These are phyloP conservation scores for Neurospora terricola DNA, from an alignment of 495 filamentous ascomycete genomes.

Conservation along the genomic window DNA sequence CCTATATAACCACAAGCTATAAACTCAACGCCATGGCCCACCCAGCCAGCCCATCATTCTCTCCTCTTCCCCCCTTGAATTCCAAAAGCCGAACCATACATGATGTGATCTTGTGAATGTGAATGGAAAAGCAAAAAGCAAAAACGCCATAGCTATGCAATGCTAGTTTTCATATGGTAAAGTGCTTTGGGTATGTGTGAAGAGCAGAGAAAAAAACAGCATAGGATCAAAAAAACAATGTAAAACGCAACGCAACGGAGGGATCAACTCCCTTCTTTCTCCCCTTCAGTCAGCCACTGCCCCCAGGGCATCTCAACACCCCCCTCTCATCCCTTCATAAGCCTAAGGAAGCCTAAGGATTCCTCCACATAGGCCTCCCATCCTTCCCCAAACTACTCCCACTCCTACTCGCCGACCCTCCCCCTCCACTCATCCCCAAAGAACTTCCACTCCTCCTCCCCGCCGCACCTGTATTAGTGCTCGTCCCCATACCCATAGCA, in stretches of 20 bases:
- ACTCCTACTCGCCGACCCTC: background rate
- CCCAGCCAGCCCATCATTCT: background rate
- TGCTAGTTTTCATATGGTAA: background rate
- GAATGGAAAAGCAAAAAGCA: background rate
- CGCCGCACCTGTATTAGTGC: background rate
- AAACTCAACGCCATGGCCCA: background rate
- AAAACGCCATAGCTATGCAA: background rate
- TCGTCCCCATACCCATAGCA: constrained; percentile 25
- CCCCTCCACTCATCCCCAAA: background rate
- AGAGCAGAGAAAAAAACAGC: background rate
- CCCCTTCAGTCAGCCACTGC: too few relatives aligned
- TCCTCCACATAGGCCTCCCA: constrained; percentile 20
- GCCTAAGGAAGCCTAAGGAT: background rate
- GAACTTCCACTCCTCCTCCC: background rate
- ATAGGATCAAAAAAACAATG: background rate
- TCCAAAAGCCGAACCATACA: background rate
- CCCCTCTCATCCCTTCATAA: background rate
- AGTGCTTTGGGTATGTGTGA: background rate
- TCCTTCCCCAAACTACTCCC: constrained; percentile 7
- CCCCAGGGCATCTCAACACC: background rate
- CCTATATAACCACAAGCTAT: background rate
- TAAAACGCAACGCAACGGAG: background rate
- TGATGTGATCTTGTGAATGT: background rate
- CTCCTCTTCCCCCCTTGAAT: background rate
- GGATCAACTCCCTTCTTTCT: background rate